Base-by-base conservation (phyloP, 75 land plant genomes). In the Chamaecyparis obtusa region DNA sequence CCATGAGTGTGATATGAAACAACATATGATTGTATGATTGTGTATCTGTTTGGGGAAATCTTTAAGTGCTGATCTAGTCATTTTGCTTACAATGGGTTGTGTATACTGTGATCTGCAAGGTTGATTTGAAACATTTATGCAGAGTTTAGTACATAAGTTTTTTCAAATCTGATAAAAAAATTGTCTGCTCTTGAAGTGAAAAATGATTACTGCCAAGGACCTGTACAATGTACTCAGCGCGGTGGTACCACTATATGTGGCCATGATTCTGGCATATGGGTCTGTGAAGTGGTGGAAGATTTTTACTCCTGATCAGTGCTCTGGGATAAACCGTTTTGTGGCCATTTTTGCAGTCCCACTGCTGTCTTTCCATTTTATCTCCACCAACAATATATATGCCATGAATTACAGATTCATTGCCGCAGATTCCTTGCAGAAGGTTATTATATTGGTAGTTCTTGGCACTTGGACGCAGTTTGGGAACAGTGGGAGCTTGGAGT, bases 231-330 rank as follows among this genome's bases (percentile, higher is more conserved):
- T 96, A 11, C 90, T 96, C 90, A 96, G 94, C 41, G 98, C 98
- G 17, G 88, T 96, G 89, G 95, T 94, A 76, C 98, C 98, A 41
- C 90, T 96, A 76, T 96, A 96, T 83, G 96, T 93, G 81, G 96
- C 98, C 37, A 96, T 96, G 98, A 92, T 96, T 55, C 72, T 95
- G 71, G 98, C 96, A 2, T 96, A 96, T 84, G 98, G 98, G 27
- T 91, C 95, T 5, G 93, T 94, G 35, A 90, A 89, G 81, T 94
- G 94, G 94, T 94, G 95, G 95, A 87, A 88, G 87, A 94, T 94
- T 75, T 90, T 94, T 84, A 90, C 91, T 69, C 92, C 94, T n/a
- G 90, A 88, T 48, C 94, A 94, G 54, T 92, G 94, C 89, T 86
- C 89, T 71, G 95, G 95, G 44, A 90, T 94, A 84, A 94, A 93